These are phyloP conservation scores for Sugiyamaella pinicola DNA, from an alignment of 1,139 yeast species.

Conservation along the genomic window DNA sequence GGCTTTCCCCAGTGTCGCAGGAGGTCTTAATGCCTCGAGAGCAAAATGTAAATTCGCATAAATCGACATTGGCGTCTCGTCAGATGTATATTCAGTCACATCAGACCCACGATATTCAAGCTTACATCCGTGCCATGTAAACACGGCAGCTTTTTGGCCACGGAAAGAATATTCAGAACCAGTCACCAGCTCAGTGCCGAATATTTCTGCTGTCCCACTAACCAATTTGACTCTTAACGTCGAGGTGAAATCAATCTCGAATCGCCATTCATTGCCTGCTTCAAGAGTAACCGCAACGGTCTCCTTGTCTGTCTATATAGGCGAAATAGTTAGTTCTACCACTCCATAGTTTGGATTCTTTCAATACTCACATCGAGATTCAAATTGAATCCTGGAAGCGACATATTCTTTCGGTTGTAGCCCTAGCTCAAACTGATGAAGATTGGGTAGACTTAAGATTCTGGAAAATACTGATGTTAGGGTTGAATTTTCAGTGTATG, in stretches of 20 bases:
- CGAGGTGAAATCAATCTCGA: slow-evolving; percentile 67
- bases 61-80: slow-evolving; percentile 66
- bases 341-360: neutral
- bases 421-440: too few species aligned
- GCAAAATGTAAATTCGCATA: slow-evolving; percentile 75
- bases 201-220: slow-evolving; percentile 81
- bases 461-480: too few species aligned
- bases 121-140: slow-evolving; percentile 58
- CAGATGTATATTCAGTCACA: slow-evolving; percentile 63
- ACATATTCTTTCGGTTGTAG: slow-evolving; percentile 23
- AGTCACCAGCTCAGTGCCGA: slow-evolving; percentile 87
- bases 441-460: too few species aligned
- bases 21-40: slow-evolving; percentile 60
- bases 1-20: slow-evolving; percentile 5
- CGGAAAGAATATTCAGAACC: slow-evolving; percentile 63
- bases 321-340: neutral
- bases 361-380: slow-evolving; percentile 21
- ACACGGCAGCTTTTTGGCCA: slow-evolving; percentile 61
- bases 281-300: slow-evolving; percentile 31
- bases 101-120: slow-evolving; percentile 50
- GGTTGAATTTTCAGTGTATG: too few species aligned
- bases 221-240: slow-evolving; percentile 55
- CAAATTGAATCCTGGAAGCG: slow-evolving; percentile 26
- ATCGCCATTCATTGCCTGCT: slow-evolving; percentile 70
- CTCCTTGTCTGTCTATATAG: slow-evolving; percentile 17